A percentile compares a stretch with the other conserved stretches of the same genome.
phyloP scores from a whole-genome alignment of 495 filamentous ascomycete genomes.

The Neurospora sp. region DNA sequence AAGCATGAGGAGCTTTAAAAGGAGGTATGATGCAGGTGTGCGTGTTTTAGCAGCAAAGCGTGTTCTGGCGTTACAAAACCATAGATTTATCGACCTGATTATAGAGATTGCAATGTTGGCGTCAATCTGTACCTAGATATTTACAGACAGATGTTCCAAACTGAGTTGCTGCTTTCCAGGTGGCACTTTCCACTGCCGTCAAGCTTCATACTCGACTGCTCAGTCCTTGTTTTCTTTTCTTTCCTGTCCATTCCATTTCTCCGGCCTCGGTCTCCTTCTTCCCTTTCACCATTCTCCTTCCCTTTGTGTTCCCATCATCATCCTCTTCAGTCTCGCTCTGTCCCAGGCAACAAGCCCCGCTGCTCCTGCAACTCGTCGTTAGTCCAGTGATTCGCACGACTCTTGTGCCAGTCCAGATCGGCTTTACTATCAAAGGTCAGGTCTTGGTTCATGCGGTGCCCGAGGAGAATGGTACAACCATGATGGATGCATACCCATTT shows the following conservation, averaged over 20 bases:
- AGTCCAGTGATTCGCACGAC: not conserved
- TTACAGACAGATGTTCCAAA: not conserved
- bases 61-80: not conserved
- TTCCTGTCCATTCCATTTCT: too few species aligned
- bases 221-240: too few species aligned
- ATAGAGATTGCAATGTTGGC: not conserved
- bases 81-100: not conserved
- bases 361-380: not conserved
- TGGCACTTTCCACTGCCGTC: not conserved
- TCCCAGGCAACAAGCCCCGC: not conserved
- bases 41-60: not conserved
- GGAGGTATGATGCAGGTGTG: not conserved
- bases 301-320: too few species aligned
- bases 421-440: not conserved
- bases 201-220: not conserved
- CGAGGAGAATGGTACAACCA: not conserved
- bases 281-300: too few species aligned
- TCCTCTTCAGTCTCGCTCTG: too few species aligned
- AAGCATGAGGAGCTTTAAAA: slow-evolving; percentile 43
- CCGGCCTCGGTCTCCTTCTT: too few species aligned
- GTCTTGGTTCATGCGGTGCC: not conserved
- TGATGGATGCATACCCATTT: not conserved
- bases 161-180: not conserved
- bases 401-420: not conserved
- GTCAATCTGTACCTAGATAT: not conserved